phyloP scores from a whole-genome alignment of 176 grass and related monocot genomes.

The Metroxylon sagu region DNA sequence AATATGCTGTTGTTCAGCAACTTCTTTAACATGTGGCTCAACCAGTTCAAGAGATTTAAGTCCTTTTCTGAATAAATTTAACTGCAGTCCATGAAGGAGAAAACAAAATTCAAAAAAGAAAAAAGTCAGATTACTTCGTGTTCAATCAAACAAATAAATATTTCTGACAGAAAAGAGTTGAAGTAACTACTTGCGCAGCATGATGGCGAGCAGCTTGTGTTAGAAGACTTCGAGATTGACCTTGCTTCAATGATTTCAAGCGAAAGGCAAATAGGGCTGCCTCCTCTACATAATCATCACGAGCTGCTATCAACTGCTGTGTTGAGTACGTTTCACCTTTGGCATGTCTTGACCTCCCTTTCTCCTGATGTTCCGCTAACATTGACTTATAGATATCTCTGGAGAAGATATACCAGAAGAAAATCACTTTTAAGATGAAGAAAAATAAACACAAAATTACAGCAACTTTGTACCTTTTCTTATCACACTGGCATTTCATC shows the following conservation, averaged over 20 bases:
- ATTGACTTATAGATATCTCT: conserved; percentile 64
- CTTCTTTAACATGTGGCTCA: conserved; percentile 69
- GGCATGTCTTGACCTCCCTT: conserved; percentile 41
- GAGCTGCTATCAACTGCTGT: conserved; percentile 59
- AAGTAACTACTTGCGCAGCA: conserved; percentile 65
- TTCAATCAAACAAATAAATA: not conserved
- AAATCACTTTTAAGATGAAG: conserved; percentile 1
- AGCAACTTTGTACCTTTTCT: conserved; percentile 60
- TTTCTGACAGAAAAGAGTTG: not conserved
- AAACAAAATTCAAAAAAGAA: not conserved
- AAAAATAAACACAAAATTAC: conserved; percentile 17
- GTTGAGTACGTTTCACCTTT: conserved; percentile 49
- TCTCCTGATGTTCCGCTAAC: conserved; percentile 45
- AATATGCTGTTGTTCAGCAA: conserved; percentile 83
- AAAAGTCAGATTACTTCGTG: not conserved
- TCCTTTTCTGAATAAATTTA: conserved; percentile 93
- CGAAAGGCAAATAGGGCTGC: conserved; percentile 79
- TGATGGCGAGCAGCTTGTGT: conserved; percentile 92
- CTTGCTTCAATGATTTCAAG: conserved; percentile 94
- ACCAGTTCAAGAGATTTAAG: conserved; percentile 68
- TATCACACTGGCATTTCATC: conserved; percentile 78
- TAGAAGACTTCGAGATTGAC: conserved; percentile 82
- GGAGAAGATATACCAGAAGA: conserved; percentile 6
- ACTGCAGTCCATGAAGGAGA: conserved; percentile 31
- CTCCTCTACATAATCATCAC: conserved; percentile 69